Evolutionary conservation across 768 basidiomycete species (phyloP), one percentile per base, ranked within the genome.

Genomic region (Gymnopilus dilepis): DNA sequence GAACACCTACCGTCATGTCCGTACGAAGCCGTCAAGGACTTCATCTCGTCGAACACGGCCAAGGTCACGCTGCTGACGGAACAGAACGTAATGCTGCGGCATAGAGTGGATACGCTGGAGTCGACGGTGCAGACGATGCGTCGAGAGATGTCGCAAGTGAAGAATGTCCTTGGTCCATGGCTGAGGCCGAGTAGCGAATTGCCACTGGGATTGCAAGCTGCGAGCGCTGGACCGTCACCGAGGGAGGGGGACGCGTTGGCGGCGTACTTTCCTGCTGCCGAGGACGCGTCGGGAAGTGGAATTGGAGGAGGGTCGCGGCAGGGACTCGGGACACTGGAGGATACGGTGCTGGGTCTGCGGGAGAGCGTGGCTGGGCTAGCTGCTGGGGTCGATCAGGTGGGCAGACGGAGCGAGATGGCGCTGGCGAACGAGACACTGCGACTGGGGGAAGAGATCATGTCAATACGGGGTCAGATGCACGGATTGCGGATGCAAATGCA

Each of bases 401-500:
- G 82, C 17, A 78, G 88, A 48, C 78, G 86, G 22, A 85, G 81
- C 54, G 89, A 91, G 48, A 84, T 92, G 65, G 84, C 86, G 40
- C 73, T 90, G 54, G 81, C 85, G 21, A 89, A 91, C 65, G 92
- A 94, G 72, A 84, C 84, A 47, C 79, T 90, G 69, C 78, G 91
- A 62, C 74, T 89, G 61, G 86, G 85, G 43, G 92, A 94, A 65
- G 92, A 94, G 70, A 79, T 91, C 31, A 84, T 86, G 66, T 85
- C 86, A 21, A 68, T 94, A 51, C 82, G 88, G 53, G 88, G 83
- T 22, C 85, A 81, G 53, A 78, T 93, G 42, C 89, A 93, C 64
- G 92, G 91, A 2, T 72, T 94, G 47, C 80, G 92, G 57, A 89
- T 94, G 81, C 92, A 93, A 84, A 87, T 91, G 56, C 90, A 91